A percentile compares a stretch with the other conserved stretches of the same genome.
phyloP scores from a whole-genome alignment of 2,329 filamentous ascomycete species.

The Mariannaea sp. region DNA sequence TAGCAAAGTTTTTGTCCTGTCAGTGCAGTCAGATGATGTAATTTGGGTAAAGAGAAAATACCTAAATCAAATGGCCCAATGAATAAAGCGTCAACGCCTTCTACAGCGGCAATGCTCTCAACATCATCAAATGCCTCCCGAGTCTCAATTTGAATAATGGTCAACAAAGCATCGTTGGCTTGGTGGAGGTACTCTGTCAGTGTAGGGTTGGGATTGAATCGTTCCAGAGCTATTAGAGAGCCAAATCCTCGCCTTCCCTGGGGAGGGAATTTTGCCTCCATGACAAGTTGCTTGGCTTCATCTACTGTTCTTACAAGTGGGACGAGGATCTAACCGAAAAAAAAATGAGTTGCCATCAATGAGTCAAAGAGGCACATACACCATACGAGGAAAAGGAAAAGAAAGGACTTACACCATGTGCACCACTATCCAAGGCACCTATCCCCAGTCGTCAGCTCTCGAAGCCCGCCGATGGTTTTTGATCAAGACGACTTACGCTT shows the following conservation, averaged over 20 bases:
- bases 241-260: slow-evolving; percentile 53
- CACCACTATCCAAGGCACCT: slow-evolving; percentile 52
- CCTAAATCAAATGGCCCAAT: slow-evolving; percentile 70
- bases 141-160: slow-evolving; percentile 72
- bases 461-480: too few relatives aligned
- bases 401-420: slow-evolving; percentile 45
- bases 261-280: slow-evolving; percentile 54
- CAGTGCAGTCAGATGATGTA: slow-evolving; percentile 3
- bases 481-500: slow-evolving; percentile 41
- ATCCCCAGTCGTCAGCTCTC: not conserved
- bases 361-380: too few relatives aligned
- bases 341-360: too few relatives aligned
- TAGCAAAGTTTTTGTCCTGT: slow-evolving; percentile 40
- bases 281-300: slow-evolving; percentile 49
- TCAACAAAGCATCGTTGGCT: slow-evolving; percentile 59
- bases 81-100: slow-evolving; percentile 67
- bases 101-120: slow-evolving; percentile 64
- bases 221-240: slow-evolving; percentile 51
- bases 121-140: slow-evolving; percentile 63
- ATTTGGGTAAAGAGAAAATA: not conserved
- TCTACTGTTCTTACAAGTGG: slow-evolving; percentile 48
- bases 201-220: slow-evolving; percentile 50
- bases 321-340: slow-evolving; percentile 45
- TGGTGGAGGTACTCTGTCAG: slow-evolving; percentile 55
- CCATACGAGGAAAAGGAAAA: not conserved